Evolutionary conservation across 2,329 filamentous ascomycete species (phyloP), one percentile per base, ranked within the genome.

Genomic region (Penicillium sp.): DNA sequence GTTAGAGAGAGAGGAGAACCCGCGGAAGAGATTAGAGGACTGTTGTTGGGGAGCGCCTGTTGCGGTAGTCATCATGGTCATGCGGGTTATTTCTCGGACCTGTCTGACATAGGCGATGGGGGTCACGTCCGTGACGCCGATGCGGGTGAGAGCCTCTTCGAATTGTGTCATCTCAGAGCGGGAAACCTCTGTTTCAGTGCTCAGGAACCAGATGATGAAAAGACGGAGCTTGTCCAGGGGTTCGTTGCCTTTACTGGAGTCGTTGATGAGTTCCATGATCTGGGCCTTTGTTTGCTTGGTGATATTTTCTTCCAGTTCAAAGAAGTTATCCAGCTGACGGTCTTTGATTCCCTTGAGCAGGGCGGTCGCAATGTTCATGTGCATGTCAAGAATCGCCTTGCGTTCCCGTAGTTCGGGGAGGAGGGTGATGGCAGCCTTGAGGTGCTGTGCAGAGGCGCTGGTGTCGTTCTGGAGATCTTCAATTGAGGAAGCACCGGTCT

Each of bases 61-160:
- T 4, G n/a, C n/a, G n/a, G n/a, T n/a, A n/a, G 90, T 88, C 68
- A 98, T 86, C 81, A 97, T 95, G 13, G 91, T 97, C 88, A 97
- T 96, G 56, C 93, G 88, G 5, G 91, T 97, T 44, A 95, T 89
- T 57, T 94, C 88, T 52, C 91, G 88, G 45, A 97, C 88, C 67
- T 89, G 87, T 72, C 87, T 84, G 60, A 98, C 81, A 61, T 97
- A 97, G 39, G 88, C 77, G 44, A 98, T 75, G 40, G 86, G 84
- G 17, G 83, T 83, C 12, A 82, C 83, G 64, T 96, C 85, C 43
- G 83, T 82, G 13, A 72, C 70, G 4, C 87, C 89, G 12, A 84
- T 83, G 39, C 78, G 80, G 53, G 82, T 82, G 17, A 98, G 77
- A 2, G 88, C 85, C 67, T 93, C 85, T 62, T 93, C 88, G 57